Evolutionary conservation across 768 basidiomycete genomes (phyloP), one percentile per base, ranked within the genome.

Genomic region (Thelephora ganbajun): DNA sequence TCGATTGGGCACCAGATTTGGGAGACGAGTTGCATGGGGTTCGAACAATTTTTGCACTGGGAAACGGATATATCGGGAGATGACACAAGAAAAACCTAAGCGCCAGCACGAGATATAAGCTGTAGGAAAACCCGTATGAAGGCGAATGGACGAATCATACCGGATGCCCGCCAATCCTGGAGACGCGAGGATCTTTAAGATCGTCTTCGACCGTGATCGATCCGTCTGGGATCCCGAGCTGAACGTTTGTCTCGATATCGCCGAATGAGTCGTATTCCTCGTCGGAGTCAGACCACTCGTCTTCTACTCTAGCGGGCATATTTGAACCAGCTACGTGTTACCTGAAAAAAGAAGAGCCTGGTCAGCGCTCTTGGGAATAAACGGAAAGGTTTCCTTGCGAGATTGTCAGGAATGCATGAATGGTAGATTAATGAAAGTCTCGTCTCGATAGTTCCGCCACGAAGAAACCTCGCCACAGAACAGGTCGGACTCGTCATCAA

Each of bases 1-100:
- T 91, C 83, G 54, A 92, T 77, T 0, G 91, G 91, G 61, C 86
- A 91, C 85, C 87, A 92, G 56, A 94, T 72, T 58, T 93, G 89
- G 11, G 86, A 71, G 34, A 92, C 72, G 18, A 94, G 72, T 53
- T 87, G 80, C 86, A 83, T 90, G 0, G 82, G 76, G 16, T 68
- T 63, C 9, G 70, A 68, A 65, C 90, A 94, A 45, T 71, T 64
- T 59, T 73, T 77, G 74, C 90, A 93, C 45, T 70, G 66, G 5
- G 80, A 81, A 20, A 78, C 79, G 39, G 39, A 5, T 41, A 14
- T 41, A 22, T 41, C 39, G 60, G 79, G 76, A 57, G 64, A 66
- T 42, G 74, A 71, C 46, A 78, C 72, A 55, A 90, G 69, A 54
- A 90, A 78, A 42, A 82, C 81, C 88, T 90, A 74, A 48, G 46